Evolutionary conservation across 2,329 filamentous ascomycete genomes (phyloP).

Genomic region (Microcyclospora pomicola): DNA sequence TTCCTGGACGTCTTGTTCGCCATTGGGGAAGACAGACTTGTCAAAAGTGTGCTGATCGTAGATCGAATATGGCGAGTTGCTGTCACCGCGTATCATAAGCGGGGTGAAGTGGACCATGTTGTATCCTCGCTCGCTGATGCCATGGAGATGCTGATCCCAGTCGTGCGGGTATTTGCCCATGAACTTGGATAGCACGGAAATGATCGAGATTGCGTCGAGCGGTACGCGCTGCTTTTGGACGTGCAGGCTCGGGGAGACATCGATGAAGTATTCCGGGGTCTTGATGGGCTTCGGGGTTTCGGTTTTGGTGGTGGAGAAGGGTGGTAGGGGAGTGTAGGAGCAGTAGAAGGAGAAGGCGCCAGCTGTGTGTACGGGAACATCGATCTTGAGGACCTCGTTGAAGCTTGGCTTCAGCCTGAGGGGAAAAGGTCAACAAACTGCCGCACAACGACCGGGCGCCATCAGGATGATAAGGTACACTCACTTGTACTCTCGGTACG

Average conservation of each 20-base stretch:
- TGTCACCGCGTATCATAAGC: slow-evolving; percentile 71
- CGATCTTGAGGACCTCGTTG: slow-evolving; percentile 80
- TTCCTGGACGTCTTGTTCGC: slow-evolving; percentile 65
- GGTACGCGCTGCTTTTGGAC: slow-evolving; percentile 64
- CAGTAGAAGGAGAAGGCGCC: slow-evolving; percentile 92
- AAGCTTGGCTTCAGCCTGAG: slow-evolving; percentile 76
- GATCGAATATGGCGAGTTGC: slow-evolving; percentile 94
- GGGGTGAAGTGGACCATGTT: slow-evolving; percentile 99
- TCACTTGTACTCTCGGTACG: slow-evolving; percentile 82
- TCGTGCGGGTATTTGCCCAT: slow-evolving; percentile 85
- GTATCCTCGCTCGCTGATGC: slow-evolving; percentile 83
- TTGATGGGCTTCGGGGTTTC: slow-evolving; percentile 36
- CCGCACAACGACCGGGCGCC: background rate
- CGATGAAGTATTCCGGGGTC: slow-evolving; percentile 77
- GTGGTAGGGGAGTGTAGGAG: slow-evolving; percentile 76
- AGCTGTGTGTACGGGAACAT: slow-evolving; percentile 66
- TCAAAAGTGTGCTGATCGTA: slow-evolving; percentile 89
- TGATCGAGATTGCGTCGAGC: slow-evolving; percentile 74
- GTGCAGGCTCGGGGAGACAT: slow-evolving; percentile 70
- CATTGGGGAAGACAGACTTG: slow-evolving; percentile 63
- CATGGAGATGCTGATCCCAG: slow-evolving; percentile 78
- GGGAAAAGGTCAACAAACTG: slow-evolving; percentile 1
- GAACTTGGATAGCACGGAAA: slow-evolving; percentile 94
- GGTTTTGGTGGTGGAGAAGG: slow-evolving; percentile 48
- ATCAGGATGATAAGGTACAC: slow-evolving; percentile 16